These are phyloP conservation scores for Crucihimalaya himalaica DNA, from an alignment of 345 rosid species.

Conservation along the genomic window DNA sequence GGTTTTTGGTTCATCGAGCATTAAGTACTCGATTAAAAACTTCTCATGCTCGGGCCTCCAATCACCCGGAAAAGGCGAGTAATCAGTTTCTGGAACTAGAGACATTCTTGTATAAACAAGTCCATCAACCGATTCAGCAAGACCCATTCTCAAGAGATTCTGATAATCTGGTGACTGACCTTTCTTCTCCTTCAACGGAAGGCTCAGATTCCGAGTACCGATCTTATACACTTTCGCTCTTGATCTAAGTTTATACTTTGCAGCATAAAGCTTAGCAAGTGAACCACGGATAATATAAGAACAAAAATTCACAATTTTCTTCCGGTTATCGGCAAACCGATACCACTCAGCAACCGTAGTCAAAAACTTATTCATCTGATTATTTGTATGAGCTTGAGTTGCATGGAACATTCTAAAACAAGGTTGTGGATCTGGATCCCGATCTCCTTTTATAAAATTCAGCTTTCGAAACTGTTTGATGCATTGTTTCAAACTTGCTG, in stretches of 20 bases:
- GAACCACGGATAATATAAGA: conserved; percentile 88
- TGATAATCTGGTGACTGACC: conserved; percentile 88
- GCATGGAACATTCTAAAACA: conserved; percentile 99
- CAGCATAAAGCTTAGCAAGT: conserved; percentile 94
- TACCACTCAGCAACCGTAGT: conserved; percentile 91
- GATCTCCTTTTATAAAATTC: conserved; percentile 82
- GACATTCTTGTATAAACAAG: conserved; percentile 93
- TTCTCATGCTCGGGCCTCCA: conserved; percentile 96
- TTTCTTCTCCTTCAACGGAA: conserved; percentile 88
- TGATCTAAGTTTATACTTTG: conserved; percentile 91
- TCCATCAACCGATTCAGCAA: conserved; percentile 87
- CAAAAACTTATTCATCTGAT: conserved; percentile 94
- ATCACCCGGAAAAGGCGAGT: conserved; percentile 77
- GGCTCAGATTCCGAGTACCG: conserved; percentile 66
- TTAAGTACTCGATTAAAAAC: conserved; percentile 72
- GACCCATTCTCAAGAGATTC: conserved; percentile 87
- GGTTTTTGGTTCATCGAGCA: conserved; percentile 71
- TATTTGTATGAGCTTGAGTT: conserved; percentile 90
- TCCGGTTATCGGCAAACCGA: conserved; percentile 84
- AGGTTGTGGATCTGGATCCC: conserved; percentile 96
- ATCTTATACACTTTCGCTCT: conserved; percentile 89
- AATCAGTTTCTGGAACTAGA: conserved; percentile 90
- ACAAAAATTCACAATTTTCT: conserved; percentile 86
- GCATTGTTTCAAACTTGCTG: conserved; percentile 94
- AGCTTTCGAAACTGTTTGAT: conserved; percentile 90